Base-by-base conservation (phyloP, 2,329 filamentous ascomycete species). In the Hawksworthiomyces lignivorus region DNA sequence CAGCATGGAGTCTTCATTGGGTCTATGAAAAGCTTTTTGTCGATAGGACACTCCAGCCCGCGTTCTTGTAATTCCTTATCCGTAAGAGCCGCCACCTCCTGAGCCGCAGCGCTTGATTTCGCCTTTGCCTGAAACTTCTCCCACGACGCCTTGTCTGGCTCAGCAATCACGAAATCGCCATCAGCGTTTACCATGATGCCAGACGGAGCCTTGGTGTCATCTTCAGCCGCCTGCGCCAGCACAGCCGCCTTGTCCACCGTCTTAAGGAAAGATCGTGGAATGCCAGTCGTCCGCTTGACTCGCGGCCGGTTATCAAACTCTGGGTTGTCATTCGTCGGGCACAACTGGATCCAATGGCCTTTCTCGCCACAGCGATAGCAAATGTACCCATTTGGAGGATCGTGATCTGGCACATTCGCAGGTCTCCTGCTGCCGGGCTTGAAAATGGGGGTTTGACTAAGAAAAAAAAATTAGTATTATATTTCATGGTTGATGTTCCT, bases 1-100 rank as follows among this genome's bases (percentile, higher is more conserved):
- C 92, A 98, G 77, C 92, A 98, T 53, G 92, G 90, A 60, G 92
- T 97, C 78, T 95, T 94, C 75, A 94, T 92, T 76, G 92, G 90
- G 64, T 96, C 87, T 80, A 94, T 82, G 69, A 97, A 96, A 77
- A 95, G 83, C 66, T 87, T 89, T 69, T 94, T 94, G 80, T 97
- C 92, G 73, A 97, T 84, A 52, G 88, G 77, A 72, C 92, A 98
- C 65, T 92, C 84, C 60, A 98, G 72, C 52, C 90, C 90, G 56
- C 78, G 82, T 63, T 92, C 85, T 66, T 87, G 83, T 55, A 95
- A 69, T 61, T 90, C 87, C 69, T 92, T 89, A 68, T 86, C 84
- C 58, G 81, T 86, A 53, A 82, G 76, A 50, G 80, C 77, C 40
- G 80, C 80, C 46, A 80, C 82, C 61, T 90, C 87, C 62, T 88